A percentile compares a stretch with the other conserved stretches of the same genome.
phyloP scores from a whole-genome alignment of 768 basidiomycete species.

The Tremella yokohamensis region DNA sequence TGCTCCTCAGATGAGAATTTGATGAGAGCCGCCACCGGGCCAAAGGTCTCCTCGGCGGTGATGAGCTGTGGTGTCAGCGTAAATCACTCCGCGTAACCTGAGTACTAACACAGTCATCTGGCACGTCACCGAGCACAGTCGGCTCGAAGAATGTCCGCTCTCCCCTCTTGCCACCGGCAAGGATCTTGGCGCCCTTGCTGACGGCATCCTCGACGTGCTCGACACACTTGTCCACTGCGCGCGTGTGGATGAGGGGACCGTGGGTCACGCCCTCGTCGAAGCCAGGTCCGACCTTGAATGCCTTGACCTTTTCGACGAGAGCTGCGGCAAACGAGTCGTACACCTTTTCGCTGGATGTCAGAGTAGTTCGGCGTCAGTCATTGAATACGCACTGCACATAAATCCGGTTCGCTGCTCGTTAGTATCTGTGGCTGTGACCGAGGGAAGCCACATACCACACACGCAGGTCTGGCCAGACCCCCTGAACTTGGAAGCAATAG shows the following conservation, averaged over 20 bases:
- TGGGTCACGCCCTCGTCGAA: constrained; percentile 81
- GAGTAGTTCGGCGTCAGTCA: neutral
- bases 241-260: constrained; percentile 85
- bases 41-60: constrained; percentile 87
- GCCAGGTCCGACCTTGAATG: constrained; percentile 76
- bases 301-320: constrained; percentile 62
- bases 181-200: constrained; percentile 74
- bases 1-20: constrained; percentile 94
- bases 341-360: constrained; percentile 58
- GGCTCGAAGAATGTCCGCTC: constrained; percentile 57
- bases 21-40: constrained; percentile 61
- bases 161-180: constrained; percentile 77
- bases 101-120: constrained; percentile 56
- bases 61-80: constrained; percentile 52
- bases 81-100: neutral
- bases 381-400: constrained; percentile 3
- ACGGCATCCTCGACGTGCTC: constrained; percentile 84
- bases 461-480: constrained; percentile 51
- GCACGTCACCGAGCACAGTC: constrained; percentile 84
- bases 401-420: constrained; percentile 11
- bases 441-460: constrained; percentile 48
- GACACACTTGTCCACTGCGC: constrained; percentile 79
- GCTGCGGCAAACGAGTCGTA: constrained; percentile 89
- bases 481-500: constrained; percentile 49
- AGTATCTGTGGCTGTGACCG: neutral